phyloP scores from a whole-genome alignment of 1,284 basidiomycete species.

The Cutaneotrichosporon cutaneum region DNA sequence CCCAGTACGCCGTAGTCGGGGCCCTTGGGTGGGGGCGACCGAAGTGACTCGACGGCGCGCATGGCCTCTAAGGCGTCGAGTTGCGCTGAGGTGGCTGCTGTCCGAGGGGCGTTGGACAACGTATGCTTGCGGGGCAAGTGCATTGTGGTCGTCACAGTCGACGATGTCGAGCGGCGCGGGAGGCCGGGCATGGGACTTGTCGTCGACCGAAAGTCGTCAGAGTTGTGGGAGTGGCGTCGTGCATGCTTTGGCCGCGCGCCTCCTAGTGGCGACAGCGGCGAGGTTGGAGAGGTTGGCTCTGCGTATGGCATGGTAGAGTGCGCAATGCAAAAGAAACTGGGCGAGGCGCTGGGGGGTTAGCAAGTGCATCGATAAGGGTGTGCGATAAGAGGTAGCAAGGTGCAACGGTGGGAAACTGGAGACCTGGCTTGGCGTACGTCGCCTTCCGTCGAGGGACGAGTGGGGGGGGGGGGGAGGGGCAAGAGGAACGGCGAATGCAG shows the following conservation, averaged over 20 bases:
- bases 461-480: background rate
- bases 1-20: background rate
- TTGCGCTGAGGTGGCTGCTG: background rate
- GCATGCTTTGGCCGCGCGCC: background rate
- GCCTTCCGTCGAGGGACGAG: background rate
- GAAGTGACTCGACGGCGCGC: slow-evolving; percentile 10
- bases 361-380: background rate
- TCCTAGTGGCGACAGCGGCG: slow-evolving; percentile 5
- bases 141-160: slow-evolving; percentile 2
- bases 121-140: slow-evolving; percentile 1
- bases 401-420: background rate
- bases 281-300: slow-evolving; percentile 41
- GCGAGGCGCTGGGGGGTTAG: background rate
- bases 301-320: slow-evolving; percentile 48
- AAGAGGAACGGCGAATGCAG: background rate
- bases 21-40: background rate
- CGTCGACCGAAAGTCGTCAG: slow-evolving; percentile 6
- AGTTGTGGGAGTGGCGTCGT: slow-evolving; percentile 3
- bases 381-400: background rate
- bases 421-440: background rate
- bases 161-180: slow-evolving; percentile 41
- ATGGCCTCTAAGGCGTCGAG: slow-evolving; percentile 14
- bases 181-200: slow-evolving; percentile 43
- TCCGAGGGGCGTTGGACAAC: background rate
- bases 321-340: background rate